Base-by-base conservation (phyloP, 2,329 filamentous ascomycete genomes). In the Fusarium udum region DNA sequence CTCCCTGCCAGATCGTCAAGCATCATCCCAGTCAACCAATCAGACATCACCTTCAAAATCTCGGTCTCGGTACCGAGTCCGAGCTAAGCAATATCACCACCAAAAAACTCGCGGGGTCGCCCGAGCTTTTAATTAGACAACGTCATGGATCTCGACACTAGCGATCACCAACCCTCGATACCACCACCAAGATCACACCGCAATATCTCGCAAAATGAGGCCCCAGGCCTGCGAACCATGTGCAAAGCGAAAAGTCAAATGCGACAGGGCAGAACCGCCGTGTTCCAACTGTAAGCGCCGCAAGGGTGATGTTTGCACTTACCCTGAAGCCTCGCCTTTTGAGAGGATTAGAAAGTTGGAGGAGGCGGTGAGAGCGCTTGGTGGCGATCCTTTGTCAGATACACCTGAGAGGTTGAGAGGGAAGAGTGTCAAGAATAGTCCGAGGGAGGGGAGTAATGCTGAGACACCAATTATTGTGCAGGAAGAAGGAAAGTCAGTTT, bases 31-130 rank as follows among this genome's bases (percentile, higher is more conserved):
- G 7, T 1, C 8, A 6, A 1, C 68, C 68, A 71, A 71, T 67
- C 40, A 71, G 4, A 58, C 13, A 28, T 0, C 24, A 11, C 6
- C 0, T 0, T 2, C 3, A 8, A 26, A 34, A 32, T 14, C 28
- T 71, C 69, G 67, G 69, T 20, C 67, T 71, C 69, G 69, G 69
- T 67, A 58, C 69, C 69, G 69, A 71, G 56, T 3, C 67, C 67
- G 69, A 71, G 46, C 67, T 63, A 46, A 7, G 0, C 4, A 1
- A 1, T 9, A 9, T 31, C 18, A 36, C 10, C 43, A 24, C 11
- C 39, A 39, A 39, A 64, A 67, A 55, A 7, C 52, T 63, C 62
- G 62, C 46, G 36, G 46, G 36, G 51, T 11, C 28, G 51, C 32
- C 69, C 69, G 69, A 71, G 57, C 42, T 67, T 71, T 59, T 55